Base-by-base conservation (phyloP, 257 asterid species). In the Solanum phureja region DNA sequence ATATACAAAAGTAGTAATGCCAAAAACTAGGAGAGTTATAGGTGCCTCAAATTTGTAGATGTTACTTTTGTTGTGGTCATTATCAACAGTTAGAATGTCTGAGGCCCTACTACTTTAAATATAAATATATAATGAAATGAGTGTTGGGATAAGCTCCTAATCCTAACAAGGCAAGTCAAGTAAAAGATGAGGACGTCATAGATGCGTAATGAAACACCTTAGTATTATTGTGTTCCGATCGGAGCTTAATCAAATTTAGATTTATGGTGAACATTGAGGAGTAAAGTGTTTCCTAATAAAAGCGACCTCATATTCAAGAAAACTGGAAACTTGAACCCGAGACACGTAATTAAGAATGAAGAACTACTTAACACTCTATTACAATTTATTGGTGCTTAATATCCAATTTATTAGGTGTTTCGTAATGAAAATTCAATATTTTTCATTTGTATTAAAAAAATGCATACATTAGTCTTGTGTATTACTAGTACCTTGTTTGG, bases 91-190 rank as follows among this genome's bases (percentile, higher is more conserved):
- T 77, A 13, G 24, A 24, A 42, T 77, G 6, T n/a, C 33, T 77
- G 24, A 24, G 24, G 37, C 14, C 24, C 38, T 13, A 44, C 62
- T 8, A 77, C 24, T 14, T 42, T 16, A 33, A 16, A 71, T 14
- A 44, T 3, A n/a, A 38, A 29, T 29, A 40, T 40, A 52, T 5
- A 62, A 23, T 24, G 62, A 40, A 77, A 13, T 7, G 29, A 29
- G 29, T 29, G 23, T 38, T 76, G 84, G 84, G 84, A 44, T 27
- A 27, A 79, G 84, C 64, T 79, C 37, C 84, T 44, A 79, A 13
- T 44, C 38, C 10, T 44, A 44, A 13, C 24, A 27, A 76, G 60
- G 84, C 84, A 76, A 37, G 34, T 75, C 58, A 31, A 34, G 79
- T 33, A 72, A 34, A 18, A 33, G 44, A 33, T 33, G 40, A 14